phyloP scores from a whole-genome alignment of 441 rosid species.

The Gossypium trilobum region DNA sequence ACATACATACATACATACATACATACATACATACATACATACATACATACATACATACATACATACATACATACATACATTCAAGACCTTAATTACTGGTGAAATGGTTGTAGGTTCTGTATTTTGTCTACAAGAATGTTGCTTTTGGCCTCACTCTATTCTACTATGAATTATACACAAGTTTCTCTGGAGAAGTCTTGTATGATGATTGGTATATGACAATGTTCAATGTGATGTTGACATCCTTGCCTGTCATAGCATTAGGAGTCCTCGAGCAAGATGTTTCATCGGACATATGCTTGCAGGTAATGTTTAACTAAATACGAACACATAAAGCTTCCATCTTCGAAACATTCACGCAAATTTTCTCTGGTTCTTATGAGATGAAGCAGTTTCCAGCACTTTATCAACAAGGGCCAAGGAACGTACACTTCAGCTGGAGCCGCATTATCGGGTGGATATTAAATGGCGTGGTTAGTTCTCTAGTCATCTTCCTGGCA shows the following conservation, averaged over 20 bases:
- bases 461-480: slow-evolving; percentile 36
- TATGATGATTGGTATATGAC: slow-evolving; percentile 65
- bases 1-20: no score
- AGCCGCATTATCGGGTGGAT: slow-evolving; percentile 56
- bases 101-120: slow-evolving; percentile 37
- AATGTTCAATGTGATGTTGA: slow-evolving; percentile 54
- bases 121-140: slow-evolving; percentile 70
- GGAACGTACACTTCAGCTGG: slow-evolving; percentile 49
- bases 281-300: slow-evolving; percentile 58
- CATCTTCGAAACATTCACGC: background rate
- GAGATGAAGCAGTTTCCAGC: slow-evolving; percentile 54
- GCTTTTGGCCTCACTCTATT: slow-evolving; percentile 67
- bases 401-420: slow-evolving; percentile 58
- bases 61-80: background rate
- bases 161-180: slow-evolving; percentile 59
- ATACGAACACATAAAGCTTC: background rate
- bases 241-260: slow-evolving; percentile 66
- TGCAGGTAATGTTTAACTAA: slow-evolving; percentile 34
- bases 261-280: slow-evolving; percentile 72
- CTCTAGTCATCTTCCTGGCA: slow-evolving; percentile 38
- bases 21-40: background rate
- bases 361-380: background rate
- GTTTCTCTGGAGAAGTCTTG: slow-evolving; percentile 51
- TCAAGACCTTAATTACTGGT: background rate
- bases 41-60: background rate